These are phyloP conservation scores for Cyberlindnera bimundalis DNA, from an alignment of 805 yeast genomes.

Conservation along the genomic window DNA sequence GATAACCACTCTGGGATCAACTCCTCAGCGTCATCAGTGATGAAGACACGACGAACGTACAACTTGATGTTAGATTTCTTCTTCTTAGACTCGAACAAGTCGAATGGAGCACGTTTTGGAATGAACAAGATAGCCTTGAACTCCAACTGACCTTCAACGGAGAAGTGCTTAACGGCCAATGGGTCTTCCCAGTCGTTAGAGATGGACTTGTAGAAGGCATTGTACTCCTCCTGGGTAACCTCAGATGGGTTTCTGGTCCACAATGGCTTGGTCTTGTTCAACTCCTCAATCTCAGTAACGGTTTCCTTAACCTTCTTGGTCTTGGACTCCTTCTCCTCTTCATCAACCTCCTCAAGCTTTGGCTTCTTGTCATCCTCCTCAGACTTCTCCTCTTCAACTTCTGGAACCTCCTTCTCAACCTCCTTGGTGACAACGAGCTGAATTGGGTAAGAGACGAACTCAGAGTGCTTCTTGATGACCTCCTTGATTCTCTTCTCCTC, in stretches of 20 bases:
- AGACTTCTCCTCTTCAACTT: conserved; percentile 55
- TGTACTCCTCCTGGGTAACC: conserved; percentile 96
- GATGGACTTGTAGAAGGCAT: conserved; percentile 98
- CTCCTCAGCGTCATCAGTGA: conserved; percentile 99
- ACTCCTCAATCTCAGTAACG: conserved; percentile 95
- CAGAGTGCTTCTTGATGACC: conserved; percentile 98
- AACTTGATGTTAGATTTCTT: conserved; percentile 98
- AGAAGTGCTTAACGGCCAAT: conserved; percentile 98
- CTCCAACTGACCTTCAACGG: conserved; percentile 99
- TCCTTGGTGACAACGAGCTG: conserved; percentile 98
- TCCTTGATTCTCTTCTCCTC: conserved; percentile 99
- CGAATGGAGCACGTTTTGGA: conserved; percentile 99
- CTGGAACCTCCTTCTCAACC: conserved; percentile 96
- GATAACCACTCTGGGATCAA: conserved; percentile 98
- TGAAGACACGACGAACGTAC: conserved; percentile 98
- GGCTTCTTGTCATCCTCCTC: conserved; percentile 68
- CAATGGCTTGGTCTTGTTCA: conserved; percentile 97
- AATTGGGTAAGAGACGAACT: conserved; percentile 98
- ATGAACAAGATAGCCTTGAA: conserved; percentile 96
- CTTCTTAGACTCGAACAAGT: conserved; percentile 96
- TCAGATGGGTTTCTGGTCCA: conserved; percentile 99
- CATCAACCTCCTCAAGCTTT: conserved; percentile 72
- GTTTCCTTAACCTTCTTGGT: conserved; percentile 78
- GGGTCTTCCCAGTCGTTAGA: conserved; percentile 99
- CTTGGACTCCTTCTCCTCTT: conserved; percentile 60